Conservation (phyloP, 345 rosid genomes). For the Aquilaria yunnanensis region DNA sequence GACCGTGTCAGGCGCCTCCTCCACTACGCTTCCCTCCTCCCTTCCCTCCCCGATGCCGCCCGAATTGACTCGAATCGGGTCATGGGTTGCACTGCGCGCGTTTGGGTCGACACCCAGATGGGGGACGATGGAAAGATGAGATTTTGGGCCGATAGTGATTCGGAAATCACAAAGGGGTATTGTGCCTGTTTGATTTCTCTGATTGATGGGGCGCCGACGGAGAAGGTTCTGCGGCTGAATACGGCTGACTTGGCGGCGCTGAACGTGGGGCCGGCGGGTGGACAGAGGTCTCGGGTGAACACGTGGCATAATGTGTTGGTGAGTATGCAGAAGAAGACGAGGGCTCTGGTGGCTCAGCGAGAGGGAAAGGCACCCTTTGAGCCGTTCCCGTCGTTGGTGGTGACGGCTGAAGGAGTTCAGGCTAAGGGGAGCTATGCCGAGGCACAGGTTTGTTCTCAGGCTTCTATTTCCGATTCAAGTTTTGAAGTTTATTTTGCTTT, state of each 20-base stretch:
- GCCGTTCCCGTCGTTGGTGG: slow-evolving; percentile 73
- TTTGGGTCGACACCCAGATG: slow-evolving; percentile 69
- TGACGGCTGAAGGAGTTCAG: slow-evolving; percentile 50
- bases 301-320: slow-evolving; percentile 94
- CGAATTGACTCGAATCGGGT: slow-evolving; percentile 72
- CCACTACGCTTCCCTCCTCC: slow-evolving; percentile 48
- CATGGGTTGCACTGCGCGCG: slow-evolving; percentile 94
- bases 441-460: slow-evolving; percentile 56
- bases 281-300: slow-evolving; percentile 72
- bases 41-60: slow-evolving; percentile 48
- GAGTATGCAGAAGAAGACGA: slow-evolving; percentile 88
- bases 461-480: not conserved
- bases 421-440: slow-evolving; percentile 91
- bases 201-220: slow-evolving; percentile 65
- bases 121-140: slow-evolving; percentile 63
- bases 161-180: slow-evolving; percentile 75
- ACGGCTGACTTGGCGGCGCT: slow-evolving; percentile 67
- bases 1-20: slow-evolving; percentile 76
- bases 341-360: slow-evolving; percentile 45
- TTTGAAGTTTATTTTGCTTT: not conserved
- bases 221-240: slow-evolving; percentile 64
- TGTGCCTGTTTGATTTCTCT: slow-evolving; percentile 67
- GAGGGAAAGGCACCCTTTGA: slow-evolving; percentile 57
- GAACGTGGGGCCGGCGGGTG: slow-evolving; percentile 53
- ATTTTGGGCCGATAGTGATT: slow-evolving; percentile 80